A percentile compares a stretch with the other conserved stretches of the same genome.
phyloP scores from a whole-genome alignment of 306 rosid species.

The Rubus parviflorus region DNA sequence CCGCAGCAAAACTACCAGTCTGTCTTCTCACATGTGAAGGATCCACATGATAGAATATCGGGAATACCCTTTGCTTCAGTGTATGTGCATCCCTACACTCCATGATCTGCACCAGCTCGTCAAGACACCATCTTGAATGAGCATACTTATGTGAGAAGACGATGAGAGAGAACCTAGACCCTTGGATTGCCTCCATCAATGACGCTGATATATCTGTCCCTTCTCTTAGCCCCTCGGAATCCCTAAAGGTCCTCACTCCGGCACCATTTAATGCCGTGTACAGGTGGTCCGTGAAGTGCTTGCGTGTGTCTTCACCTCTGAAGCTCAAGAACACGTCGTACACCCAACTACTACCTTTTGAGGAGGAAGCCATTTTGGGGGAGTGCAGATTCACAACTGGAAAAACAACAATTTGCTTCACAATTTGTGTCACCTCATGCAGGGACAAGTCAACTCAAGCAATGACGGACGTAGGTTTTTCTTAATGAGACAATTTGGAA shows the following conservation, averaged over 20 bases:
- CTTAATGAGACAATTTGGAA: no score
- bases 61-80: background rate
- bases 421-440: no score
- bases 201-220: background rate
- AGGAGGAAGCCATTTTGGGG: no score
- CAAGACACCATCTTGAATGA: constrained; percentile 9
- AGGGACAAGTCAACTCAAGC: no score
- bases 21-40: background rate
- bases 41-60: background rate
- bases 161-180: constrained; percentile 4
- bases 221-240: background rate
- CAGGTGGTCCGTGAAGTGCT: background rate
- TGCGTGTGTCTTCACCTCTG: no score
- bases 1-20: no score
- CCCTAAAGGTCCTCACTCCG: background rate
- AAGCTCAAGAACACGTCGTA: no score
- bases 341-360: no score
- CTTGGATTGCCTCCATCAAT: constrained; percentile 2
- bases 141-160: constrained; percentile 6
- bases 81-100: constrained; percentile 3
- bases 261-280: background rate
- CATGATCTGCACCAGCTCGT: constrained; percentile 10
- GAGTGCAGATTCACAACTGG: no score
- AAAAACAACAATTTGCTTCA: no score
- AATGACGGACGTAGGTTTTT: no score